These are phyloP conservation scores for Alternaria consortialis DNA, from an alignment of 2,329 filamentous ascomycete genomes.

Conservation along the genomic window DNA sequence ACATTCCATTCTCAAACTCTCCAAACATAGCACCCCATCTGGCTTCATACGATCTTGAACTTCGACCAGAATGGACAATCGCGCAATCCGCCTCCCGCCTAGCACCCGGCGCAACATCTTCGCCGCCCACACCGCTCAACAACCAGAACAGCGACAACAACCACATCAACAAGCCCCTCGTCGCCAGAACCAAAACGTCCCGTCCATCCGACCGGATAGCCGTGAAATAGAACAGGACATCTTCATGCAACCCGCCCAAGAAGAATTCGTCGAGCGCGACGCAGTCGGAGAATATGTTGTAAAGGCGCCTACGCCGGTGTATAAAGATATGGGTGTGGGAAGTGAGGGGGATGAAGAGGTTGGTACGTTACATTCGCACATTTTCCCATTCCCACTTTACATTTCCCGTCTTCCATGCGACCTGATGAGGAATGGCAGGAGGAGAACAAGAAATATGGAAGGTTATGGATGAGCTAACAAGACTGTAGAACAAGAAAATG, in stretches of 20 bases:
- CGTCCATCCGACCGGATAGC: conserved; percentile 33
- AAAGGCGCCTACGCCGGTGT: conserved; percentile 35
- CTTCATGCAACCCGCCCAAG: conserved; percentile 32
- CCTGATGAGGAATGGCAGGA: too few relatives aligned
- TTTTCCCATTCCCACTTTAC: not conserved
- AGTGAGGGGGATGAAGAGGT: conserved; percentile 43
- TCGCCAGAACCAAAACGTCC: conserved; percentile 31
- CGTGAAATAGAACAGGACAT: conserved; percentile 21
- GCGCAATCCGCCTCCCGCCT: conserved; percentile 39
- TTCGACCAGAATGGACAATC: conserved; percentile 24
- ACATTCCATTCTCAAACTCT: not conserved
- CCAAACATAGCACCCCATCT: not conserved
- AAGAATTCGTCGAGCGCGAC: conserved; percentile 61
- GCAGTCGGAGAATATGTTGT: conserved; percentile 59
- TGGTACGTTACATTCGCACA: conserved; percentile 27
- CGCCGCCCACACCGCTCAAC: conserved; percentile 28
- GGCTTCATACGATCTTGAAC: not conserved
- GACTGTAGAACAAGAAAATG: conserved; percentile 43
- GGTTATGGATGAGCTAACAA: too few relatives aligned
- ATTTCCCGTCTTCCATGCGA: too few relatives aligned
- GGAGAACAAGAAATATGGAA: too few relatives aligned
- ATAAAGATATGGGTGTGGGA: conserved; percentile 35
- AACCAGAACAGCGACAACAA: conserved; percentile 20
- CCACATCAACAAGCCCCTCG: conserved; percentile 20
- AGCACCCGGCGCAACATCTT: conserved; percentile 44